Evolutionary conservation across 768 basidiomycete genomes (phyloP).

Genomic region (Agrocybe pediades): DNA sequence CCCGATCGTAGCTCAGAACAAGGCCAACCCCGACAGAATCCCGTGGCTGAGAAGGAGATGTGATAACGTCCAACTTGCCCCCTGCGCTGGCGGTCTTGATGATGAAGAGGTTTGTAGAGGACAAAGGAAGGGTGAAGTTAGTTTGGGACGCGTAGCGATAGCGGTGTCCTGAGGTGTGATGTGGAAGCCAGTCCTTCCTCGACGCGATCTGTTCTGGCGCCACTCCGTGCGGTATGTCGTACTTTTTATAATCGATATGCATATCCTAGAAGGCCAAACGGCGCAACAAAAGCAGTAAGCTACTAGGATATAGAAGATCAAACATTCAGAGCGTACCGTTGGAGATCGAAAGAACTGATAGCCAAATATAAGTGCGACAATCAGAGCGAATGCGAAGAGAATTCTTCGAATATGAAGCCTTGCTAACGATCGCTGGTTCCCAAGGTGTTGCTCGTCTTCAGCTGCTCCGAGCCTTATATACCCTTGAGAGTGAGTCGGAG

Average conservation of each 20-base stretch:
- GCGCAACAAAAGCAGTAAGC: too few species aligned
- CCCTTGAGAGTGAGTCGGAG: background rate
- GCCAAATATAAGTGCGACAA: too few species aligned
- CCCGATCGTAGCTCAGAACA: background rate
- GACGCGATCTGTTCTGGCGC: background rate
- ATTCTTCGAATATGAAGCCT: too few species aligned
- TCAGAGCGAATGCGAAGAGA: background rate
- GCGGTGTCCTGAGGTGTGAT: background rate
- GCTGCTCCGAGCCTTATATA: background rate
- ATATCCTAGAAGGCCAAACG: too few species aligned
- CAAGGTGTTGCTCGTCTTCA: background rate
- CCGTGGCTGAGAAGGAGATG: background rate
- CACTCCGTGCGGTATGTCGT: background rate
- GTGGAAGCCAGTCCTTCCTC: background rate
- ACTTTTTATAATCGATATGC: background rate
- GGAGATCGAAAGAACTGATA: too few species aligned
- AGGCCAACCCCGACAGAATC: constrained; percentile 1
- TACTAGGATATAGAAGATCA: too few species aligned
- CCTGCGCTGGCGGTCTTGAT: background rate
- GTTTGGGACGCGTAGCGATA: background rate
- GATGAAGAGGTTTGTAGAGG: constrained; percentile 1
- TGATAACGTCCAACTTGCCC: background rate
- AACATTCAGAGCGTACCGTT: too few species aligned
- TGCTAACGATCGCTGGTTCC: too few species aligned
- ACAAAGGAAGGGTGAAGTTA: constrained; percentile 5